A percentile compares a stretch with the other conserved stretches of the same genome.
Conservation (phyloP, 2,329 filamentous ascomycete genomes). For the Ceratocystis lukuohia region DNA sequence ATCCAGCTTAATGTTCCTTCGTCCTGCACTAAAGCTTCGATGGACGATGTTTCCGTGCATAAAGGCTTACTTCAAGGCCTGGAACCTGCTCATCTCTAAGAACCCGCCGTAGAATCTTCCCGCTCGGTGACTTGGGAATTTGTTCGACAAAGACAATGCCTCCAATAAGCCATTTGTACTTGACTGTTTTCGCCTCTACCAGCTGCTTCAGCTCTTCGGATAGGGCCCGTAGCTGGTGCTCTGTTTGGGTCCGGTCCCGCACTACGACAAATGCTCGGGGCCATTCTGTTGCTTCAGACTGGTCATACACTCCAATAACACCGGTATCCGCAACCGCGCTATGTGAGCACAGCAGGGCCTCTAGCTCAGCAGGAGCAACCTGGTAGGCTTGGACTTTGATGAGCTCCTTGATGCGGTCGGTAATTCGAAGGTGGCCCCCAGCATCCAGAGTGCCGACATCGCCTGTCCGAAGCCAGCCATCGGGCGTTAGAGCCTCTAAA, state of each 20-base stretch:
- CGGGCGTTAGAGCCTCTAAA: conserved; percentile 30
- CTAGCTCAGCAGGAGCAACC: conserved; percentile 42
- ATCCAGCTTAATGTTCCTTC: not conserved
- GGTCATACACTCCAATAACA: conserved; percentile 45
- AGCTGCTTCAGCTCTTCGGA: conserved; percentile 42
- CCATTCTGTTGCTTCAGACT: conserved; percentile 46
- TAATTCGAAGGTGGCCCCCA: conserved; percentile 47
- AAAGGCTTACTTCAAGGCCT: conserved; percentile 28
- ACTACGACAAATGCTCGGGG: conserved; percentile 50
- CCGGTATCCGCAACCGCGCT: conserved; percentile 47
- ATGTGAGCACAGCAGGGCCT: conserved; percentile 28
- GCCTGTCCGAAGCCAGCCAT: conserved; percentile 59
- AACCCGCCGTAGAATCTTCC: conserved; percentile 35
- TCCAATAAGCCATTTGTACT: conserved; percentile 55
- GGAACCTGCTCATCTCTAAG: conserved; percentile 31
- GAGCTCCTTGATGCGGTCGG: conserved; percentile 58
- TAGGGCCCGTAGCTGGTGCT: conserved; percentile 29
- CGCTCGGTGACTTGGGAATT: conserved; percentile 57
- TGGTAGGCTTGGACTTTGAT: conserved; percentile 50
- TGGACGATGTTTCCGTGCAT: conserved; percentile 19
- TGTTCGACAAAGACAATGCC: conserved; percentile 55
- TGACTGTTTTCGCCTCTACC: conserved; percentile 45
- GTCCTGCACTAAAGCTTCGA: conserved; percentile 17
- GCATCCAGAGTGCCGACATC: conserved; percentile 50
- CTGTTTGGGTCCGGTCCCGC: conserved; percentile 25